Percentiles rank a stretch among this genome's conserved stretches.
Evolutionary conservation across 352 stramenopile species (phyloP).

Genomic region (Phytophthora rubi): DNA sequence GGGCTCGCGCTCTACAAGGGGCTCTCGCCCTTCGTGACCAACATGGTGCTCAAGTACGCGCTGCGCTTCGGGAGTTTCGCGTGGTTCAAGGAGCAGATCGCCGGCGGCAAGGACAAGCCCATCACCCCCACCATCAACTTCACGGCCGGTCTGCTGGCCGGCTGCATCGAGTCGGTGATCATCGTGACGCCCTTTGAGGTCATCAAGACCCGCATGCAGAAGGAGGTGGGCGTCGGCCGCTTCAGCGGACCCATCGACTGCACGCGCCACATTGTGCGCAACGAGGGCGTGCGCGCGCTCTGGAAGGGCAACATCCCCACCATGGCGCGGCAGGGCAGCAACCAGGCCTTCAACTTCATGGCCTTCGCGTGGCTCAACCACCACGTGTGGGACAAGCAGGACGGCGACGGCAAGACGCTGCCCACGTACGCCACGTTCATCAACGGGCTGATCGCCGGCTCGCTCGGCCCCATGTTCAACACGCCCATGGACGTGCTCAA

Average conservation of each 20-base stretch:
- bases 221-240: slow-evolving; percentile 92
- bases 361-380: slow-evolving; percentile 93
- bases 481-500: slow-evolving; percentile 96
- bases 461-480: slow-evolving; percentile 88
- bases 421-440: slow-evolving; percentile 94
- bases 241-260: slow-evolving; percentile 93
- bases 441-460: slow-evolving; percentile 91
- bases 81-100: slow-evolving; percentile 89
- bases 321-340: slow-evolving; percentile 96
- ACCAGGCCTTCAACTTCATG: slow-evolving; percentile 99
- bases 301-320: slow-evolving; percentile 97
- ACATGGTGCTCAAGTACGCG: slow-evolving; percentile 92
- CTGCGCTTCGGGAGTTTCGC: slow-evolving; percentile 87
- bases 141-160: slow-evolving; percentile 90
- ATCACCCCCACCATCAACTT: slow-evolving; percentile 86
- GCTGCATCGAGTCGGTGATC: slow-evolving; percentile 96
- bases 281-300: slow-evolving; percentile 94
- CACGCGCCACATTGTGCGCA: slow-evolving; percentile 89
- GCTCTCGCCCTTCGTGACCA: slow-evolving; percentile 84
- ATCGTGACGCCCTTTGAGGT: slow-evolving; percentile 98
- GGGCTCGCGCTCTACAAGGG: slow-evolving; percentile 85
- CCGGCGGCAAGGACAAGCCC: slow-evolving; percentile 68
- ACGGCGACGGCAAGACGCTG: slow-evolving; percentile 91
- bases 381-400: slow-evolving; percentile 91
- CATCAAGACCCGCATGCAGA: slow-evolving; percentile 98